Conservation (phyloP, 1,284 basidiomycete genomes). For the Fomitiporia mediterranea region DNA sequence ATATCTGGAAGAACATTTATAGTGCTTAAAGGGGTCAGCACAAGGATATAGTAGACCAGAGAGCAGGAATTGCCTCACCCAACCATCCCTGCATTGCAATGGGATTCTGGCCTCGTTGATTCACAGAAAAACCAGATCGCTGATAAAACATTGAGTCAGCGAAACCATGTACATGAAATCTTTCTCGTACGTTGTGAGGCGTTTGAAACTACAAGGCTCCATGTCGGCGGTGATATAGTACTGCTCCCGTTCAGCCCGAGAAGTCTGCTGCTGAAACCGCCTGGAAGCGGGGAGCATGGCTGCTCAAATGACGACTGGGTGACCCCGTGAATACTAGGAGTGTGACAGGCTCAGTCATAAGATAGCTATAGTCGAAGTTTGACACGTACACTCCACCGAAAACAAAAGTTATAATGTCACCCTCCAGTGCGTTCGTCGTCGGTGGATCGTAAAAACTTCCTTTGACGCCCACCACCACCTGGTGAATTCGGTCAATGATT, state of each 20-base stretch:
- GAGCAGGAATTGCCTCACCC: constrained; percentile 14
- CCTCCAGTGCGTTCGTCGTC: constrained; percentile 4
- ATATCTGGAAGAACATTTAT: constrained; percentile 14
- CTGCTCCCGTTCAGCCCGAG: constrained; percentile 5
- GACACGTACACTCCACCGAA: constrained; percentile 16
- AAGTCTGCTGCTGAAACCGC: constrained; percentile 20
- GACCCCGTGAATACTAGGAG: constrained; percentile 17
- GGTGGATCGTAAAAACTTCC: constrained; percentile 20
- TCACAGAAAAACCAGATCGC: constrained; percentile 22
- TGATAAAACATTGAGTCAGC: not conserved
- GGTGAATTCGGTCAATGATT: not conserved
- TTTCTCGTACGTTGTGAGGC: constrained; percentile 18
- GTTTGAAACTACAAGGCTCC: constrained; percentile 19
- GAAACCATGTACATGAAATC: too few relatives aligned
- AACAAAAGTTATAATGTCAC: constrained; percentile 16
- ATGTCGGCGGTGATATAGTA: constrained; percentile 6
- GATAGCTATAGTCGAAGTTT: not conserved
- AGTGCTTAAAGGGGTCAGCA: constrained; percentile 9
- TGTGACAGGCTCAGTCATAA: not conserved
- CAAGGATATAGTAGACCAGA: not conserved
- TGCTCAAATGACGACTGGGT: constrained; percentile 20
- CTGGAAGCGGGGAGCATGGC: constrained; percentile 19
- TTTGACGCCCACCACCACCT: constrained; percentile 13
- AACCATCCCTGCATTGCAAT: constrained; percentile 22
- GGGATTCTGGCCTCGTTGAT: constrained; percentile 15